phyloP scores from a whole-genome alignment of 805 yeast genomes.

The Schizosaccharomyces japonicus region DNA sequence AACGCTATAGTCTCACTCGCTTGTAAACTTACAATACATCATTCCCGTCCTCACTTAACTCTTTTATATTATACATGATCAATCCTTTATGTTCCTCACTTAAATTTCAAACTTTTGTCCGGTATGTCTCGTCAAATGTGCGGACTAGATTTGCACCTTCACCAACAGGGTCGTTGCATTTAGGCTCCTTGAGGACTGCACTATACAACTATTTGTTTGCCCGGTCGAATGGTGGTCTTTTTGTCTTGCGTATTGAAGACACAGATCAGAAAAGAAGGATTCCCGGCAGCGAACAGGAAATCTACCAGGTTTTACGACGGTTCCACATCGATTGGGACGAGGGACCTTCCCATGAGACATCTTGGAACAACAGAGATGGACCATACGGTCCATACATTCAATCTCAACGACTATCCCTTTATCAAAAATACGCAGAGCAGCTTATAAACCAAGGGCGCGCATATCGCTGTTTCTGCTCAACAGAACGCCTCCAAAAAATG shows the following conservation, averaged over 20 bases:
- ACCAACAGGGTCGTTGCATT: conserved; percentile 85
- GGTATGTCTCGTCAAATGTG: too few species aligned
- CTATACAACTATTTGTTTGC: conserved; percentile 72
- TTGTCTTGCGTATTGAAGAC: conserved; percentile 67
- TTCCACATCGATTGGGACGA: conserved; percentile 57
- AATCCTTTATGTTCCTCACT: too few species aligned
- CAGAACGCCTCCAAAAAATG: conserved; percentile 44
- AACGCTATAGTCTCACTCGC: too few species aligned
- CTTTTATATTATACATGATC: too few species aligned
- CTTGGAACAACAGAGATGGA: conserved; percentile 37
- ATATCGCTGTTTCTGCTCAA: conserved; percentile 68
- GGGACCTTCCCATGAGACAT: conserved; percentile 14
- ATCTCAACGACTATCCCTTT: conserved; percentile 50
- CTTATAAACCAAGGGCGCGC: conserved; percentile 38
- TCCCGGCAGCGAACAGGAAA: conserved; percentile 57
- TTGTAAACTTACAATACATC: too few species aligned
- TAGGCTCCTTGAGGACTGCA: conserved; percentile 87
- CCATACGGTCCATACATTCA: conserved; percentile 60
- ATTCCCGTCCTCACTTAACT: too few species aligned
- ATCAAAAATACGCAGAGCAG: conserved; percentile 31
- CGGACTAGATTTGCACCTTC: conserved; percentile 93
- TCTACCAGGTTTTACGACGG: conserved; percentile 57
- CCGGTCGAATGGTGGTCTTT: conserved; percentile 52
- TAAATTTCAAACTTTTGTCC: too few species aligned
- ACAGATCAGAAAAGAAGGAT: conserved; percentile 60